These are phyloP conservation scores for Fraxinus excelsior DNA, from an alignment of 257 asterid species.

Conservation along the genomic window DNA sequence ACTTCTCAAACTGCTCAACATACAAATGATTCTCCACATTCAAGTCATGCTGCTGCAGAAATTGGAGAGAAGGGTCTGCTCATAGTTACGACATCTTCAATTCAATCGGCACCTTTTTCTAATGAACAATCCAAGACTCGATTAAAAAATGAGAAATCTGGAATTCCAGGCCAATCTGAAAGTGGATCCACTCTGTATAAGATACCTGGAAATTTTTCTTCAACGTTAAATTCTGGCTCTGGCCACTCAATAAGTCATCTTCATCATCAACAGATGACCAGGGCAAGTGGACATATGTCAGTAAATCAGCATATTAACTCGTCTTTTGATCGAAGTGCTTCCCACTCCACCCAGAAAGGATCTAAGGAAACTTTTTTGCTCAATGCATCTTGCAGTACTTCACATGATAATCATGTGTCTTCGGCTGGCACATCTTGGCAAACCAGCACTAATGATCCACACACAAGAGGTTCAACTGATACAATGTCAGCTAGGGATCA, in stretches of 20 bases:
- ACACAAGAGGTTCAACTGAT: slow-evolving; percentile 44
- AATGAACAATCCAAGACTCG: slow-evolving; percentile 44
- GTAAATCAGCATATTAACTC: slow-evolving; percentile 40
- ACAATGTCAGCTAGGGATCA: slow-evolving; percentile 34
- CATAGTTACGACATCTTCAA: slow-evolving; percentile 37
- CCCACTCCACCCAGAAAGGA: slow-evolving; percentile 44
- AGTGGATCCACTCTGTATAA: slow-evolving; percentile 38
- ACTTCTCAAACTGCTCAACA: slow-evolving; percentile 50
- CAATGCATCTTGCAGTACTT: slow-evolving; percentile 40
- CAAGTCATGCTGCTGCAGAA: slow-evolving; percentile 43
- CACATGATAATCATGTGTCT: slow-evolving; percentile 34
- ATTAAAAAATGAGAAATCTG: slow-evolving; percentile 39
- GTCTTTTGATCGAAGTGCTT: slow-evolving; percentile 35
- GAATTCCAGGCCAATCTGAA: slow-evolving; percentile 40
- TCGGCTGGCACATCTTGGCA: slow-evolving; percentile 35
- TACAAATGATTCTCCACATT: slow-evolving; percentile 33
- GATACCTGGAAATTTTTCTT: slow-evolving; percentile 46
- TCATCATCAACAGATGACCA: slow-evolving; percentile 48
- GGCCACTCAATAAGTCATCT: slow-evolving; percentile 45
- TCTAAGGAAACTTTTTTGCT: slow-evolving; percentile 42
- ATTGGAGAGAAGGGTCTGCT: slow-evolving; percentile 46
- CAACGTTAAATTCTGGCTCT: slow-evolving; percentile 50
- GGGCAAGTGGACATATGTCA: slow-evolving; percentile 48
- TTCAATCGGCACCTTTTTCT: slow-evolving; percentile 45
- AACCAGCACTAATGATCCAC: slow-evolving; percentile 34